Evolutionary conservation across 768 basidiomycete genomes (phyloP).

Genomic region (Termitomyces sp.): DNA sequence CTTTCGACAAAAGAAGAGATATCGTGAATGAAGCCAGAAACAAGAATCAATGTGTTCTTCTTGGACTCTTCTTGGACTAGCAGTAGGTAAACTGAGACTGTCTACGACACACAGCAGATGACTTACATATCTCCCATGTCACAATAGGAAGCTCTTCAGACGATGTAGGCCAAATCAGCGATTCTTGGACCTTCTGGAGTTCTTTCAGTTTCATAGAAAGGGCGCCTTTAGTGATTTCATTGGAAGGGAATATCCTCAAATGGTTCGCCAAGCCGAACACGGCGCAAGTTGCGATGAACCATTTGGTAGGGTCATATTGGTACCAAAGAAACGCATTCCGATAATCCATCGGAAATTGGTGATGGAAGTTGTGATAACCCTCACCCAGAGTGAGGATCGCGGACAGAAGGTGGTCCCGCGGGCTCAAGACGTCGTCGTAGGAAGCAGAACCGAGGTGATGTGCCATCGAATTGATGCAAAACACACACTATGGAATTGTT

Average conservation of each 20-base stretch:
- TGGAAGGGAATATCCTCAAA: conserved; percentile 80
- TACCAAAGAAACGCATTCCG: conserved; percentile 76
- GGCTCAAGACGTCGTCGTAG: conserved; percentile 76
- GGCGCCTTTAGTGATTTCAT: conserved; percentile 80
- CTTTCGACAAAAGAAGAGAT: conserved; percentile 63
- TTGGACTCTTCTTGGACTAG: conserved; percentile 65
- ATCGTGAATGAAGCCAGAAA: conserved; percentile 88
- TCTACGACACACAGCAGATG: background rate
- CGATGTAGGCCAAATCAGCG: conserved; percentile 53
- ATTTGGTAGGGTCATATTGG: conserved; percentile 92
- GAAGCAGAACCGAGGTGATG: conserved; percentile 79
- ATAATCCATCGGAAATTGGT: conserved; percentile 87
- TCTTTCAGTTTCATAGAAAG: conserved; percentile 80
- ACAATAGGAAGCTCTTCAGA: conserved; percentile 66
- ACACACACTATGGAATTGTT: conserved; percentile 53
- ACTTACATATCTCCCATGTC: conserved; percentile 76
- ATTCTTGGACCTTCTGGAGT: conserved; percentile 59
- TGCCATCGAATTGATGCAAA: conserved; percentile 86
- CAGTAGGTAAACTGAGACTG: background rate
- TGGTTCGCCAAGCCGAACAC: conserved; percentile 69
- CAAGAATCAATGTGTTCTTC: conserved; percentile 58
- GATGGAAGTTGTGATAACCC: conserved; percentile 89
- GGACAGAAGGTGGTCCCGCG: conserved; percentile 75
- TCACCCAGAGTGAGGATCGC: conserved; percentile 83
- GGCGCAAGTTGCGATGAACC: conserved; percentile 77